Conservation (phyloP, 2,329 filamentous ascomycete species). For the Rhynchosporium agropyri region DNA sequence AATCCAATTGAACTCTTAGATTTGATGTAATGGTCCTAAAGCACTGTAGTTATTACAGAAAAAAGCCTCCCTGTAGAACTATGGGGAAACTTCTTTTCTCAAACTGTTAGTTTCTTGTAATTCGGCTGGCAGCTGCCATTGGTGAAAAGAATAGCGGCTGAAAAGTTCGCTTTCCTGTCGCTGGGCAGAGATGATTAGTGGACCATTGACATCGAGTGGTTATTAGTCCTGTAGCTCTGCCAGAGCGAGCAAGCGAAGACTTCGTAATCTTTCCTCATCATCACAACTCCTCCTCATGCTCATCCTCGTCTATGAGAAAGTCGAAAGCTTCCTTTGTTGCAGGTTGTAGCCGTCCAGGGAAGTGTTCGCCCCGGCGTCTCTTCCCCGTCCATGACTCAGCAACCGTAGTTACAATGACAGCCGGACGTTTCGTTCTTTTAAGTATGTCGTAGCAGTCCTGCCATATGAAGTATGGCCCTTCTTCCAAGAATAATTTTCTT, state of each 20-base stretch:
- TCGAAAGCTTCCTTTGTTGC: conserved; percentile 10
- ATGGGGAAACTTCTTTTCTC: too few species aligned
- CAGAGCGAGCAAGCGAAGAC: neutral
- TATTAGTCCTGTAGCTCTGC: conserved; percentile 2
- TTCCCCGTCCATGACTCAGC: neutral
- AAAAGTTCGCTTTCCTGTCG: too few species aligned
- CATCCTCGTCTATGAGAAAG: conserved; percentile 3
- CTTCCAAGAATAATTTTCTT: neutral
- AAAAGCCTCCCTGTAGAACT: too few species aligned
- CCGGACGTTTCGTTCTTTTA: neutral
- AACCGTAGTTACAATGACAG: conserved; percentile 9
- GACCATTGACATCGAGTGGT: neutral
- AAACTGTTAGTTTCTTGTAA: too few species aligned
- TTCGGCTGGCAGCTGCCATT: too few species aligned
- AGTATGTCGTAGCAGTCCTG: conserved; percentile 1
- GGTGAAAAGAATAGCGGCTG: too few species aligned
- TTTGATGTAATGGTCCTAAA: too few species aligned
- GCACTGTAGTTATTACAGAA: too few species aligned
- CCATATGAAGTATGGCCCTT: conserved; percentile 5
- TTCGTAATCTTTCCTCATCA: conserved; percentile 2
- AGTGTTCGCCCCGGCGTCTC: conserved; percentile 8
- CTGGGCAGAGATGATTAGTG: neutral
- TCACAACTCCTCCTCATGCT: conserved; percentile 8
- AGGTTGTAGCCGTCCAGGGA: conserved; percentile 2
- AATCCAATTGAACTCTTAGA: too few species aligned